Evolutionary conservation across 108 stramenopile species (phyloP).

Genomic region (Pelagomonas calceolata): DNA sequence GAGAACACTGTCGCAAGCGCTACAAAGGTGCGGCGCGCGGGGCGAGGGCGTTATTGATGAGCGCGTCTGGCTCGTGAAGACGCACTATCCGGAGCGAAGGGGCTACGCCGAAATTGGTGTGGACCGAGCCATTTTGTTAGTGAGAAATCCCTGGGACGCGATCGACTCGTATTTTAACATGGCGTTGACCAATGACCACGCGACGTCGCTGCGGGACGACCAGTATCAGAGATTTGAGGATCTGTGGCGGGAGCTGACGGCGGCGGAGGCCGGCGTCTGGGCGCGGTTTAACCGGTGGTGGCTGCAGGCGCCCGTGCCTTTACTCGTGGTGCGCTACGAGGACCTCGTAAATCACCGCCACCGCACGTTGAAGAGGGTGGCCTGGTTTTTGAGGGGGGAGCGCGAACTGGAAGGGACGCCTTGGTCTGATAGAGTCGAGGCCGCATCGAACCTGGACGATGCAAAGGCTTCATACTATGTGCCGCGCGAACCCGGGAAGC

Average conservation of each 20-base stretch:
- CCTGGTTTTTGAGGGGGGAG: background rate
- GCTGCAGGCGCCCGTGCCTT: slow-evolving; percentile 4
- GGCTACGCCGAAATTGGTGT: slow-evolving; percentile 52
- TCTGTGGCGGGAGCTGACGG: slow-evolving; percentile 46
- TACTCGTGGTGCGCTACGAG: slow-evolving; percentile 14
- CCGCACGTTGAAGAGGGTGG: background rate
- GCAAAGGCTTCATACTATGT: background rate
- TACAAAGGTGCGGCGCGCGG: slow-evolving; percentile 44
- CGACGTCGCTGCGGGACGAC: slow-evolving; percentile 50
- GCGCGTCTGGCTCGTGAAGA: slow-evolving; percentile 75
- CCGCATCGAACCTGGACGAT: background rate
- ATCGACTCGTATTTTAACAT: slow-evolving; percentile 91
- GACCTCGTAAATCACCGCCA: slow-evolving; percentile 11
- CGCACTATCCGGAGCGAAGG: slow-evolving; percentile 85
- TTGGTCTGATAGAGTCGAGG: background rate
- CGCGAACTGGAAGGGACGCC: background rate
- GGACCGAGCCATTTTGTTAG: slow-evolving; percentile 60
- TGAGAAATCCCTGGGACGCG: slow-evolving; percentile 93
- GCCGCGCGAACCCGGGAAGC: background rate
- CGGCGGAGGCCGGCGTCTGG: slow-evolving; percentile 39
- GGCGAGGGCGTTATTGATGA: slow-evolving; percentile 73
- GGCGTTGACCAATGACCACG: slow-evolving; percentile 84
- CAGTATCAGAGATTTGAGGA: slow-evolving; percentile 47
- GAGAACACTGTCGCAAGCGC: slow-evolving; percentile 43
- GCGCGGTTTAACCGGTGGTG: slow-evolving; percentile 5